A percentile compares a stretch with the other conserved stretches of the same genome.
phyloP scores from a whole-genome alignment of 345 rosid genomes.

The Odontarrhena argentea region DNA sequence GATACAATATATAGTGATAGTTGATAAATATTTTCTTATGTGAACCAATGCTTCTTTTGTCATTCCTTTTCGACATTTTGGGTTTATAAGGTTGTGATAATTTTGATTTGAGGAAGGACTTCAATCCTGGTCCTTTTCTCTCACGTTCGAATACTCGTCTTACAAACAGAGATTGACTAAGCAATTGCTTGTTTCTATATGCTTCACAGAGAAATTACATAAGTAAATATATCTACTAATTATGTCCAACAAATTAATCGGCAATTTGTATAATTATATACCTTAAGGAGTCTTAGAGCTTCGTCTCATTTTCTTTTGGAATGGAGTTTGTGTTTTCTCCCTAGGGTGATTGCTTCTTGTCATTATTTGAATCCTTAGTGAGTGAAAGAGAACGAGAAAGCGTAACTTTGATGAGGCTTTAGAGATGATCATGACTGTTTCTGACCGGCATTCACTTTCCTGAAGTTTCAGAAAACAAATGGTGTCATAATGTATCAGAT shows the following conservation, averaged over 20 bases:
- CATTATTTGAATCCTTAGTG: slow-evolving; percentile 45
- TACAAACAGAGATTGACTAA: slow-evolving; percentile 11
- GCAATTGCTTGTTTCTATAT: slow-evolving; percentile 7
- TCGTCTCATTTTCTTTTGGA: slow-evolving; percentile 10
- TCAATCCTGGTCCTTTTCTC: not conserved
- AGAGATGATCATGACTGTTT: slow-evolving; percentile 58
- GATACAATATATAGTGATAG: slow-evolving; percentile 1
- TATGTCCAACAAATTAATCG: not conserved
- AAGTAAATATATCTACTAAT: slow-evolving; percentile 20
- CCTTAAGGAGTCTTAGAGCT: not conserved
- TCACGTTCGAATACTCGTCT: not conserved
- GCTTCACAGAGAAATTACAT: not conserved
- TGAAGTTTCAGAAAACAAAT: slow-evolving; percentile 36
- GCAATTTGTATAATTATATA: slow-evolving; percentile 24
- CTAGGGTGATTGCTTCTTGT: slow-evolving; percentile 48
- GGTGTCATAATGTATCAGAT: slow-evolving; percentile 6
- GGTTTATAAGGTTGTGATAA: too few relatives aligned
- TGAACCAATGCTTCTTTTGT: not conserved
- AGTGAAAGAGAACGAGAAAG: not conserved
- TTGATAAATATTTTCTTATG: not conserved
- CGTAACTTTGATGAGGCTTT: slow-evolving; percentile 57
- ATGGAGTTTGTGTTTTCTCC: slow-evolving; percentile 38
- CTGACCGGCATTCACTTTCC: slow-evolving; percentile 52
- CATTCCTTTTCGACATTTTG: not conserved
- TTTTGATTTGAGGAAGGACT: not conserved